These are phyloP conservation scores for Pycnococcus provasolii DNA, from an alignment of 139 green algal genomes.

Conservation along the genomic window DNA sequence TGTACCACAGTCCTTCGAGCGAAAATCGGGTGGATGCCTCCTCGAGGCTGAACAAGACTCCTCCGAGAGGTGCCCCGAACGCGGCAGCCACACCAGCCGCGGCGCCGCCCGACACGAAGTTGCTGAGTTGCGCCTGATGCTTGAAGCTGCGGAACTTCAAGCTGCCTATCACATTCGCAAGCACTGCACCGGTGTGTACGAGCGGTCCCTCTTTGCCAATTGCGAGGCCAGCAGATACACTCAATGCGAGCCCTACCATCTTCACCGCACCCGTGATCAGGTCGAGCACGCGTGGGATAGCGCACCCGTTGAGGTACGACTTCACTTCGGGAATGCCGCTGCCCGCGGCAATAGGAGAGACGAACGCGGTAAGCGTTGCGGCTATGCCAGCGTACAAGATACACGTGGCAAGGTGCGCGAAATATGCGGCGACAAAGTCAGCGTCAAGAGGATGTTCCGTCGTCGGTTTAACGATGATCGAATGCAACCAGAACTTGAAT, in stretches of 20 bases:
- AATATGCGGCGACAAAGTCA: too few relatives aligned
- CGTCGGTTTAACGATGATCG: too few relatives aligned
- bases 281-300: constrained; percentile 44
- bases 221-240: not conserved
- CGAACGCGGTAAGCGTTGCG: not conserved
- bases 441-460: too few relatives aligned
- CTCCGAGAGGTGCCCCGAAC: constrained; percentile 59
- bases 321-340: constrained; percentile 60
- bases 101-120: constrained; percentile 77
- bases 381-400: too few relatives aligned
- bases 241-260: not conserved
- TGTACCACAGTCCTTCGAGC: not conserved
- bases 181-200: not conserved
- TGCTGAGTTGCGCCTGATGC: constrained; percentile 57
- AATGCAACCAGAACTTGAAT: too few relatives aligned
- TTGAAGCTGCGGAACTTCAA: not conserved
- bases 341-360: constrained; percentile 35
- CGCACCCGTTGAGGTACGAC: constrained; percentile 60
- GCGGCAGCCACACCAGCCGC: constrained; percentile 67
- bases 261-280: not conserved
- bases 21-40: constrained; percentile 50
- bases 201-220: not conserved
- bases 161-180: not conserved
- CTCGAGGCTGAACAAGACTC: constrained; percentile 80
- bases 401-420: too few relatives aligned